Percentiles rank a stretch among this genome's conserved stretches.
Evolutionary conservation across 306 rosid species (phyloP).

Genomic region (Inga leiocalycina): DNA sequence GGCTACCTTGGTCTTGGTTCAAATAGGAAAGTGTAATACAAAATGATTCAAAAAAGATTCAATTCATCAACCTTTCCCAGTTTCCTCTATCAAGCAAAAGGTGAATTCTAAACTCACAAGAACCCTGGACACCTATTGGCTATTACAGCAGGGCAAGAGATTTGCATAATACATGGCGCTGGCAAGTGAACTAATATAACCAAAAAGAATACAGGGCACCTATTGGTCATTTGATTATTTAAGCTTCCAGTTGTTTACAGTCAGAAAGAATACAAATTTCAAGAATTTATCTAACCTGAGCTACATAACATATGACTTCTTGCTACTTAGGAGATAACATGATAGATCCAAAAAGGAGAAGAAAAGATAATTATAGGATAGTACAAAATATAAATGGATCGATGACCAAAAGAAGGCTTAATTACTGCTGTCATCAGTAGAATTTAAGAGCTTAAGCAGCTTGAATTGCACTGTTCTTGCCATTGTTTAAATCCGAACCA

Average conservation of each 20-base stretch:
- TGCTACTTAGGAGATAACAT: constrained; percentile 38
- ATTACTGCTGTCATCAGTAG: constrained; percentile 38
- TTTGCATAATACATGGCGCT: background rate
- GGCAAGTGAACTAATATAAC: constrained; percentile 14
- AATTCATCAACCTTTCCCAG: background rate
- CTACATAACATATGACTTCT: constrained; percentile 54
- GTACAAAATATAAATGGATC: constrained; percentile 38
- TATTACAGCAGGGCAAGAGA: background rate
- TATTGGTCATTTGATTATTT: constrained; percentile 43
- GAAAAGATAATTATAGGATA: constrained; percentile 39
- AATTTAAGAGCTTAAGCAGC: constrained; percentile 54
- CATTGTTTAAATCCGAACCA: constrained; percentile 62
- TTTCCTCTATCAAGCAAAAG: background rate
- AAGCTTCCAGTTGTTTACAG: constrained; percentile 64
- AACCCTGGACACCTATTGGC: background rate
- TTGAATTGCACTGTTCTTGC: constrained; percentile 65
- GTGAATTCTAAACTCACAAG: background rate
- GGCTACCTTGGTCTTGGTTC: background rate
- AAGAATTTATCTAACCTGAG: constrained; percentile 72
- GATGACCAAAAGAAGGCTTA: constrained; percentile 32
- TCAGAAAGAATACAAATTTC: constrained; percentile 72
- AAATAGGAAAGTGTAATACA: background rate
- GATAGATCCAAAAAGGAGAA: constrained; percentile 13
- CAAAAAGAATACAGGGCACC: constrained; percentile 29
- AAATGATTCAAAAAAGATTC: background rate